Evolutionary conservation across 345 rosid genomes (phyloP), one percentile per base, ranked within the genome.

Genomic region (Pugionium cornutum): DNA sequence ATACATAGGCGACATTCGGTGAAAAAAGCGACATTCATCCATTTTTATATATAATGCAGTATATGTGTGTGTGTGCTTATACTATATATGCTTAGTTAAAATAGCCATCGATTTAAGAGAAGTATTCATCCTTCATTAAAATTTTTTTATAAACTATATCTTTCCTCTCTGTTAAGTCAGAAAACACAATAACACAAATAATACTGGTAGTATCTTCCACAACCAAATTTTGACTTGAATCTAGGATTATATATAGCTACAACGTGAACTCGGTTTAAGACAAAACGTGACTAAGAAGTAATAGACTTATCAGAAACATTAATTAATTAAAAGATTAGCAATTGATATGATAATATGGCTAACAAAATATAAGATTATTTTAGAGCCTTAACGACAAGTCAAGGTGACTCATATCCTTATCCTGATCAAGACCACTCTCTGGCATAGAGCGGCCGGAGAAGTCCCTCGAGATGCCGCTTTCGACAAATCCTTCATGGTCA

Each of bases 341-440:
- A 58, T 58, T 51, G 70, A 72, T 56, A 71, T 11, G 44, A 71
- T 57, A 9, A 65, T 44, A 37, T 52, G 62, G 59, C 72, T 51
- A 72, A 18, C 18, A 58, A 66, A 39, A 53, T 36, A 66, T 54
- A 58, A 58, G 35, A 47, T 32, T 10, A 45, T 34, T 52, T 82
- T 78, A 89, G 46, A 89, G 97, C 82, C 90, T 77, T 52, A 89
- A 79, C 30, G 97, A 89, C 70, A 89, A 79, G 80, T 89, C 97
- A 56, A 89, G 84, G 54, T 81, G 89, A 72, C 74, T 73, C 53
- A 79, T 60, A 75, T 89, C 97, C 9, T 83, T 86, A 50, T 89
- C 97, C 10, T 86, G 88, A 74, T 84, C 79, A 60, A 37, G 53
- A 65, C 69, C 78, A 70, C 55, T 74, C 45, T 84, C 89, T 31